Evolutionary conservation across 352 stramenopile genomes (phyloP).

Genomic region (Globisporangium paddicum): DNA sequence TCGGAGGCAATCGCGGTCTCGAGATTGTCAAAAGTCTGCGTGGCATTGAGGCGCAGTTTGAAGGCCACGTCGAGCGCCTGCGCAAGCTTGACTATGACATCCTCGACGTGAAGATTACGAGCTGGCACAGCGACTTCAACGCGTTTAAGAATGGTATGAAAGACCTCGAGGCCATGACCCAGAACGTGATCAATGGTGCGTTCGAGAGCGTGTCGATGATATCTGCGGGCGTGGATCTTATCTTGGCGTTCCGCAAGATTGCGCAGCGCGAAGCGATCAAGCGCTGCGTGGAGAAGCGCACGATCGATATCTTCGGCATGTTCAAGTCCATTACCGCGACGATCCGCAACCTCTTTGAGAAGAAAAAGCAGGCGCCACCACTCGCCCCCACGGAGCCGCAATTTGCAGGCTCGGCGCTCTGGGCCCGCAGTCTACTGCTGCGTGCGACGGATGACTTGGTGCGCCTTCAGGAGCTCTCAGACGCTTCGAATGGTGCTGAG

Average conservation of each 20-base stretch:
- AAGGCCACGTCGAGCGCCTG: conserved; percentile 86
- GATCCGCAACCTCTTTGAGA: conserved; percentile 90
- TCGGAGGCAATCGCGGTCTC: conserved; percentile 89
- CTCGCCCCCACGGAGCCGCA: conserved; percentile 88
- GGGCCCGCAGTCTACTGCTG: conserved; percentile 87
- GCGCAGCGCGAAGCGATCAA: conserved; percentile 92
- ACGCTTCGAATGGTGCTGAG: conserved; percentile 67
- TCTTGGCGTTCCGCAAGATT: conserved; percentile 92
- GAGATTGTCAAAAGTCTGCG: conserved; percentile 92
- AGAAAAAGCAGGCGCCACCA: conserved; percentile 80
- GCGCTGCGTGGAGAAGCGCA: conserved; percentile 92
- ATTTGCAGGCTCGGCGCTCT: conserved; percentile 91
- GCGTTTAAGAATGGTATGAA: conserved; percentile 95
- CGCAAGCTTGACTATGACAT: conserved; percentile 92
- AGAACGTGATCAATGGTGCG: conserved; percentile 94
- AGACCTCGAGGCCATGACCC: conserved; percentile 94
- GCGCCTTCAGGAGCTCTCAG: conserved; percentile 63
- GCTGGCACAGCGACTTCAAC: conserved; percentile 96
- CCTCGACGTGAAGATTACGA: conserved; percentile 93
- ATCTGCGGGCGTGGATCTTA: conserved; percentile 83
- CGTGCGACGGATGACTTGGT: conserved; percentile 71
- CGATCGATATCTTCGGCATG: conserved; percentile 90
- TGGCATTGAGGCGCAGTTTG: conserved; percentile 92
- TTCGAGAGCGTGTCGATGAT: conserved; percentile 93
- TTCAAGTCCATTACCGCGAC: conserved; percentile 80